Evolutionary conservation across 2,329 filamentous ascomycete genomes (phyloP), one percentile per base, ranked within the genome.

Genomic region (Periconia digitata): DNA sequence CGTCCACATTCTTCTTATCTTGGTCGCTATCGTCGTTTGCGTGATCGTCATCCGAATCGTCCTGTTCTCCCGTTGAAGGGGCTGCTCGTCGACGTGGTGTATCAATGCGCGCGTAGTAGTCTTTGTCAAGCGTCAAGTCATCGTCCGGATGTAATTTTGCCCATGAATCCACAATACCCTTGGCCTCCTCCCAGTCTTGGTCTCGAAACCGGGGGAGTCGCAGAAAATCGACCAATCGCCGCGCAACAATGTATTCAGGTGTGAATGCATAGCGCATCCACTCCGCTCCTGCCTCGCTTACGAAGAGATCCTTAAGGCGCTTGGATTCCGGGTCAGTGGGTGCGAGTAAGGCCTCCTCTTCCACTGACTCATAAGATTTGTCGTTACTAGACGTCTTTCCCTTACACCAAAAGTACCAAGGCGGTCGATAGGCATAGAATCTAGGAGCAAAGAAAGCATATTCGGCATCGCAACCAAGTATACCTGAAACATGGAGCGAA

Each of bases 381-480:
- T 62, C 56, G 18, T 58, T 49, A 2, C 58, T 55, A 6, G 8
- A 20, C 5, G 58, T 42, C 27, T 40, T 22, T 4, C 32, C 43
- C 17, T 7, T 17, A 16, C 27, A 40, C 67, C 69, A 72, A 0
- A 72, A 35, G 63, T 62, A 72, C 7, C 56, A 48, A 0, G 69
- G 70, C 0, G 69, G 59, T 6, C 49, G 35, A 35, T 67, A 70
- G 1, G 58, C 55, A 45, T 71, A 52, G 43, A 71, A 70, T 7
- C 50, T 48, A 0, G 69, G 69, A 0, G 53, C 67, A 73, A 54
- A 0, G 59, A n/a, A 27, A 3, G 70, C 67, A 16, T 46, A 51
- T 29, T 7, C 15, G 34, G 34, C 34, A 36, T 72, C 70, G 67
- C 68, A 72, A 47, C 71, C 67, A 1, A 71, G 50, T n/a, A 72